Percentiles rank a stretch among this genome's conserved stretches.
Evolutionary conservation across 306 rosid genomes (phyloP).

Genomic region (Malus sieversii): DNA sequence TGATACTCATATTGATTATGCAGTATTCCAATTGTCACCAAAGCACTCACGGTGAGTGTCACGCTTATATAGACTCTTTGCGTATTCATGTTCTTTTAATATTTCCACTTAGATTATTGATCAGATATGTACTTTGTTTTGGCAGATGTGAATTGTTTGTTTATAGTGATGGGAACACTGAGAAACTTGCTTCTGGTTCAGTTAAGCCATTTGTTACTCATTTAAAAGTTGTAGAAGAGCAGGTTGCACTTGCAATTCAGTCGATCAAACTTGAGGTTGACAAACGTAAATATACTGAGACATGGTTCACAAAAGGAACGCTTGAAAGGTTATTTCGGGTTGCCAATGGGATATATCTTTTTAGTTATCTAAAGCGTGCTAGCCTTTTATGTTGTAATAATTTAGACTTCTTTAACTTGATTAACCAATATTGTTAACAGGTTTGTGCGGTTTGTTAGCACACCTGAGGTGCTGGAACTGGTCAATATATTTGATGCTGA

Average conservation of each 20-base stretch:
- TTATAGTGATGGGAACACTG: constrained; percentile 64
- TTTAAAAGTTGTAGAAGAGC: constrained; percentile 82
- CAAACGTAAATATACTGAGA: constrained; percentile 44
- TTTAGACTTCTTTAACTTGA: constrained; percentile 15
- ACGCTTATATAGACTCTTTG: neutral
- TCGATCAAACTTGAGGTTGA: constrained; percentile 78
- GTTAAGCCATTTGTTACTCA: constrained; percentile 82
- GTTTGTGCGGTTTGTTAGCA: constrained; percentile 86
- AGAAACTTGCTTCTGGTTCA: constrained; percentile 84
- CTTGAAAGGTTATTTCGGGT: constrained; percentile 64
- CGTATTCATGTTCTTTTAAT: neutral
- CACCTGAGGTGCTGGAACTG: constrained; percentile 81
- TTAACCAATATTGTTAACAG: constrained; percentile 29
- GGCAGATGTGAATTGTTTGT: constrained; percentile 81
- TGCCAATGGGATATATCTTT: neutral
- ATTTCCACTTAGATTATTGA: constrained; percentile 3
- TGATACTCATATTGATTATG: constrained; percentile 83
- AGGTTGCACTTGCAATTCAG: constrained; percentile 61
- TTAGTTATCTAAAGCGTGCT: neutral
- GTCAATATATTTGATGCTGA: constrained; percentile 77
- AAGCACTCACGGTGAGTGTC: constrained; percentile 64
- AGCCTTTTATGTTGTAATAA: neutral
- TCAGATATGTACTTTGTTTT: constrained; percentile 8
- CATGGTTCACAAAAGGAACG: constrained; percentile 96
- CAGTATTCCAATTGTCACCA: constrained; percentile 84